These are phyloP conservation scores for Patellaria atrata DNA, from an alignment of 495 filamentous ascomycete species.

Conservation along the genomic window DNA sequence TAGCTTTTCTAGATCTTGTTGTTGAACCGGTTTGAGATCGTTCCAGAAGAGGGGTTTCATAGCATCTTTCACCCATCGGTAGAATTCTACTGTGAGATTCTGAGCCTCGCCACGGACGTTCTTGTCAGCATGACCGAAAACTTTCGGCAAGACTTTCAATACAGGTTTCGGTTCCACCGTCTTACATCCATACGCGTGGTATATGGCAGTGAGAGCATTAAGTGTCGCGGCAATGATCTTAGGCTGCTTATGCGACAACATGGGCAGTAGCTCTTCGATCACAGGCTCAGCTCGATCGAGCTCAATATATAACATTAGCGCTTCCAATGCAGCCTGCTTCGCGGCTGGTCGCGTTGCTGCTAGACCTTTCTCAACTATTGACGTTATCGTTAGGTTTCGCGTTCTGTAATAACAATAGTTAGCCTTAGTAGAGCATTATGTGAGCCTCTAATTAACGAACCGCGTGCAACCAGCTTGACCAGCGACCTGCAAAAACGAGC, in stretches of 20 bases:
- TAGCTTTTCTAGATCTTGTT: conserved; percentile 81
- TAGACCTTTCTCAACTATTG: conserved; percentile 86
- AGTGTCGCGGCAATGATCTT: conserved; percentile 84
- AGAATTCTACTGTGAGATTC: conserved; percentile 83
- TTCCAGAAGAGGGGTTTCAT: conserved; percentile 98
- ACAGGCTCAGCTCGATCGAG: conserved; percentile 73
- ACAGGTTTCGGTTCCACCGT: conserved; percentile 91
- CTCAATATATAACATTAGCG: conserved; percentile 77
- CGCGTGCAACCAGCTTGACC: conserved; percentile 64
- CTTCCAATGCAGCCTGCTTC: conserved; percentile 77
- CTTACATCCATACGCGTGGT: conserved; percentile 87
- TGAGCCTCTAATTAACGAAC: conserved; percentile 24
- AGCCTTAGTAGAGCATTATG: conserved; percentile 2
- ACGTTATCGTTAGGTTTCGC: conserved; percentile 52
- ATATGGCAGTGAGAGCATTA: conserved; percentile 64
- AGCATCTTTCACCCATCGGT: conserved; percentile 91
- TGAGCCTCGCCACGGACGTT: conserved; percentile 94
- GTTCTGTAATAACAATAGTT: conserved; percentile 36
- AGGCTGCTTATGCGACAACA: conserved; percentile 78
- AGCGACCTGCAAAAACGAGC: conserved; percentile 79
- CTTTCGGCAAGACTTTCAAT: conserved; percentile 80
- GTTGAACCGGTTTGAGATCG: conserved; percentile 90
- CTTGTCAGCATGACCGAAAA: conserved; percentile 94
- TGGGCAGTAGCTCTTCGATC: conserved; percentile 80
- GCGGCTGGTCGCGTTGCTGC: conserved; percentile 72